These are phyloP conservation scores for Pseudozyma thailandica DNA, from an alignment of 1,284 basidiomycete genomes.

Conservation along the genomic window DNA sequence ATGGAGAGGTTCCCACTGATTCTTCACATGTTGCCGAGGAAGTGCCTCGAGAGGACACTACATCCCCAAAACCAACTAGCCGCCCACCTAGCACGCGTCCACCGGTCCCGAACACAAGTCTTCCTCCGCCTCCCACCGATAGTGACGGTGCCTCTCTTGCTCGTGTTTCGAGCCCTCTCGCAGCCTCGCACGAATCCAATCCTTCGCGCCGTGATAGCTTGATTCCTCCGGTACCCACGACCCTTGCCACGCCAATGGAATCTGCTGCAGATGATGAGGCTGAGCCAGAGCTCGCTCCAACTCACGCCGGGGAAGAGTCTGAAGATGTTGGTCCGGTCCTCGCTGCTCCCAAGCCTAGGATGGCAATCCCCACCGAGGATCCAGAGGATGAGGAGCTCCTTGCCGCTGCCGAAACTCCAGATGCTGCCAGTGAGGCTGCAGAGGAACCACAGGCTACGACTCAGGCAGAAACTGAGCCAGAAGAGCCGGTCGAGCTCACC, in stretches of 20 bases:
- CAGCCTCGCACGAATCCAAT: neutral
- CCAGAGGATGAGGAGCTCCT: conserved; percentile 52
- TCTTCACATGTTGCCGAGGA: neutral
- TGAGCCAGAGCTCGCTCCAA: neutral
- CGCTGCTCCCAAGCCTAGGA: conserved; percentile 51
- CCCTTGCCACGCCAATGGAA: conserved; percentile 18
- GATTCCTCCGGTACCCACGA: conserved; percentile 29
- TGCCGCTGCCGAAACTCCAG: conserved; percentile 30
- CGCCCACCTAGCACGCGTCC: conserved; percentile 53
- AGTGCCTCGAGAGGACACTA: conserved; percentile 14
- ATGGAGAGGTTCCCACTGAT: neutral
- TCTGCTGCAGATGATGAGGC: conserved; percentile 12
- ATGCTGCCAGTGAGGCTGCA: neutral
- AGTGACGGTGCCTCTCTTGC: conserved; percentile 18
- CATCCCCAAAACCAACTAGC: conserved; percentile 42
- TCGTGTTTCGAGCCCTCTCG: conserved; percentile 21
- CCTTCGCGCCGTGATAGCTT: conserved; percentile 19
- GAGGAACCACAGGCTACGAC: neutral
- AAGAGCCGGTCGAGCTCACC: conserved; percentile 42
- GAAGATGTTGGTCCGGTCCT: conserved; percentile 29
- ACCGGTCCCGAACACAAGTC: conserved; percentile 44
- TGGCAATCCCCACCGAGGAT: conserved; percentile 50
- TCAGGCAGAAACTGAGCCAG: conserved; percentile 14
- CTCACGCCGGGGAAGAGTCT: conserved; percentile 7
- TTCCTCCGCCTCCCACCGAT: conserved; percentile 31